Conservation (phyloP, 176 grass and related monocot species). For the Carex kokanica region DNA sequence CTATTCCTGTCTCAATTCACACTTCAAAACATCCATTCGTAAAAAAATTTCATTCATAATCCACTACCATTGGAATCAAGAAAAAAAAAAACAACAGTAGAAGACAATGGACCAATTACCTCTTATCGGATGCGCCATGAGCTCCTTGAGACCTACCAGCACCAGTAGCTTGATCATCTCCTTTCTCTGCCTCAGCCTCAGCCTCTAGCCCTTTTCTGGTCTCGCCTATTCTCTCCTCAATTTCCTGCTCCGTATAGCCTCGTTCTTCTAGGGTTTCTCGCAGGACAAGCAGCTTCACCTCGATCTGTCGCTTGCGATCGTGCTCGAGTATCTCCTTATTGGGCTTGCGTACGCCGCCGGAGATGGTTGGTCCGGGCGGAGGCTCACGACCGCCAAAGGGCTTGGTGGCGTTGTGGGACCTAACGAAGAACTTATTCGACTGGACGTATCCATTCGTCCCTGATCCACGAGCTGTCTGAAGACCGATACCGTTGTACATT, state of each 20-base stretch:
- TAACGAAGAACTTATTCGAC: conserved; percentile 90
- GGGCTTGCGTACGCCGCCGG: conserved; percentile 56
- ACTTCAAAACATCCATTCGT: not conserved
- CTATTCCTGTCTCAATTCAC: not conserved
- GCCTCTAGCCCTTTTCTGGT: conserved; percentile 44
- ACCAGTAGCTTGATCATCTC: not conserved
- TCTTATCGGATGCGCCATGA: conserved; percentile 25
- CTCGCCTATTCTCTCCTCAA: conserved; percentile 60
- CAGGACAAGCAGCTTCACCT: conserved; percentile 63
- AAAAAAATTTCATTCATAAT: not conserved
- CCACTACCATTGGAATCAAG: not conserved
- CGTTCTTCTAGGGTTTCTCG: conserved; percentile 80
- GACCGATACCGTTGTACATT: conserved; percentile 98
- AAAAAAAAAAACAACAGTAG: not conserved
- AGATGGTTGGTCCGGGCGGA: not conserved
- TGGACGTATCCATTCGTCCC: conserved; percentile 94
- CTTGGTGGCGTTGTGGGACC: conserved; percentile 31
- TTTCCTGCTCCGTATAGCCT: conserved; percentile 85
- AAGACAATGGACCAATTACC: conserved; percentile 37
- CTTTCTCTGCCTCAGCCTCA: conserved; percentile 34
- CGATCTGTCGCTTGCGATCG: conserved; percentile 82
- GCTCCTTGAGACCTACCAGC: not conserved
- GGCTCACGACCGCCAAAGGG: conserved; percentile 15
- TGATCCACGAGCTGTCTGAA: conserved; percentile 82
- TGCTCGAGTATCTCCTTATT: conserved; percentile 96